These are phyloP conservation scores for Cladobotryum mycophilum DNA, from an alignment of 2,329 filamentous ascomycete genomes.

Conservation along the genomic window DNA sequence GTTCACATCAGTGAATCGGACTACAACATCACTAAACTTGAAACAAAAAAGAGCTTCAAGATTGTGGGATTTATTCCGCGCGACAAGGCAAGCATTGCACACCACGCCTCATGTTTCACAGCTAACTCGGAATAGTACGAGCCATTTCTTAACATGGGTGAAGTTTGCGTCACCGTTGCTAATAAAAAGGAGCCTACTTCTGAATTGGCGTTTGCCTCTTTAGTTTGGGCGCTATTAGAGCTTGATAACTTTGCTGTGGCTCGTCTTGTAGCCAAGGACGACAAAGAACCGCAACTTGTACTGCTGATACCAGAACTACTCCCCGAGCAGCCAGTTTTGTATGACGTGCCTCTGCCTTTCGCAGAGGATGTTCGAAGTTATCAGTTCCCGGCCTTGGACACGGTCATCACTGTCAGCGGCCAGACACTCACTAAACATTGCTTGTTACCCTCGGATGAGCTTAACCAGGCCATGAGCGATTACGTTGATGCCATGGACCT, in stretches of 20 bases:
- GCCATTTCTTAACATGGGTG: constrained; percentile 78
- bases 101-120: background rate
- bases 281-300: constrained; percentile 68
- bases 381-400: constrained; percentile 83
- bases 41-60: constrained; percentile 67
- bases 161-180: constrained; percentile 69
- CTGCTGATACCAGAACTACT: constrained; percentile 78
- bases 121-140: constrained; percentile 54
- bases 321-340: constrained; percentile 71
- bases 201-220: constrained; percentile 75
- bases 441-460: constrained; percentile 68
- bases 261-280: constrained; percentile 76
- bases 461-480: constrained; percentile 76
- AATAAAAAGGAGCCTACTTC: constrained; percentile 76
- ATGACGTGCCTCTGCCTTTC: constrained; percentile 88
- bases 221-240: constrained; percentile 82
- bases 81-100: constrained; percentile 49
- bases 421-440: constrained; percentile 75
- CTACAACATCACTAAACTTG: constrained; percentile 79
- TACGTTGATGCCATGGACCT: constrained; percentile 95
- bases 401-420: constrained; percentile 79
- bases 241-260: constrained; percentile 81
- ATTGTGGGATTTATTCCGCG: constrained; percentile 80
- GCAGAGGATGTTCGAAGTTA: constrained; percentile 89
- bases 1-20: constrained; percentile 86